Evolutionary conservation across 129 eudicot species (phyloP), one percentile per base, ranked within the genome.

Genomic region (Tagetes patula): DNA sequence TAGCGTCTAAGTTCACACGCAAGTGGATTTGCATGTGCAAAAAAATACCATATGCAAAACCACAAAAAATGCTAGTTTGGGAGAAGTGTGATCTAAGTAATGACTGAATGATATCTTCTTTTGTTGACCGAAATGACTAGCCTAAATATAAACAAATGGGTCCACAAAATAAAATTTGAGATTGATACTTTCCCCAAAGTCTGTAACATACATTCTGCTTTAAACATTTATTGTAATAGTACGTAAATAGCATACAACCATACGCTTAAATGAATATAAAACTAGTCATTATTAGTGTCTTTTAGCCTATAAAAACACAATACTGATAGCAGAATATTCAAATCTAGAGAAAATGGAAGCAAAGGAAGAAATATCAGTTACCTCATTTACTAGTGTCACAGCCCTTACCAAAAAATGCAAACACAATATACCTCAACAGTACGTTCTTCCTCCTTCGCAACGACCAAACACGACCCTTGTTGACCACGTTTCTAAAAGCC

Each of bases 371-470:
- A 20, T 20, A 20, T 20, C 27, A 20, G 27, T 20, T 50, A 36
- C 14, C 75, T 75, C 80, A 68, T 87, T 87, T 65, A 87, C 86
- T 2, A 80, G 86, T 73, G 87, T 83, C 39, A 82, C 71, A 84
- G 45, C 82, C 77, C 84, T 87, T 70, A 27, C 42, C 66, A 13
- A 62, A 58, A 75, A 70, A 84, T 79, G 86, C 11, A 37, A 61
- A 36, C 65, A 81, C 6, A 73, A 52, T 43, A 79, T 87, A 62
- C 94, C 94, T 6, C 32, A 75, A 42, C 67, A 71, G 31, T 85
- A 73, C 36, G 42, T 85, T 60, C 84, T 87, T 27, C 94, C 89
- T 14, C 81, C 77, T 42, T 13, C 76, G 1, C 86, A 82, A 63
- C 82, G 89, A 58, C 89, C 89, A 37, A 75, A 64, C 61, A 32